These are phyloP conservation scores for Physocladia obscura DNA, from an alignment of 192 early-diverging fungal species.

Conservation along the genomic window DNA sequence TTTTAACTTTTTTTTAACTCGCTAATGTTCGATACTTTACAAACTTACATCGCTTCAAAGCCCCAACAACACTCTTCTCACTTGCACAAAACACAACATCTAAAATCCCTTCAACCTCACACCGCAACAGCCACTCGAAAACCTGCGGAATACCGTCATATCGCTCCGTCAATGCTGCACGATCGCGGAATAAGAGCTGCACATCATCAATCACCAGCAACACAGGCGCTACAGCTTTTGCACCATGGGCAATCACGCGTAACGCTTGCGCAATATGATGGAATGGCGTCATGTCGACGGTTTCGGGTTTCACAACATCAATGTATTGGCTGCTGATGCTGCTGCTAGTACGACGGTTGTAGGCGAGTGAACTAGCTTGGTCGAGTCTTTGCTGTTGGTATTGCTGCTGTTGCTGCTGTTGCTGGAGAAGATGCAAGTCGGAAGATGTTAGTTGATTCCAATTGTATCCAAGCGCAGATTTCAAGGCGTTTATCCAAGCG, in stretches of 20 bases:
- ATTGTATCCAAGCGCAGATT: constrained; percentile 9
- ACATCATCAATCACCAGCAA: constrained; percentile 42
- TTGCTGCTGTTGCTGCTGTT: too few relatives aligned
- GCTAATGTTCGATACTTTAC: too few relatives aligned
- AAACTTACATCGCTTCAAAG: constrained; percentile 24
- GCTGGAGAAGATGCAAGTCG: background rate
- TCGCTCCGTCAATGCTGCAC: constrained; percentile 22
- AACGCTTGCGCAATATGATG: constrained; percentile 32
- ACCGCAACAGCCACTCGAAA: constrained; percentile 39
- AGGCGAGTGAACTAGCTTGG: background rate
- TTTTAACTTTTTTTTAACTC: too few relatives aligned
- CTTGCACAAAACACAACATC: constrained; percentile 39
- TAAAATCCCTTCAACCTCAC: constrained; percentile 34
- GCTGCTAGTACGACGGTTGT: background rate
- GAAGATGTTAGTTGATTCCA: background rate
- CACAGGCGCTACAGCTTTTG: constrained; percentile 6
- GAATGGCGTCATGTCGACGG: constrained; percentile 13
- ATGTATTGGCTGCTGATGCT: background rate
- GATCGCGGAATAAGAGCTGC: constrained; percentile 37
- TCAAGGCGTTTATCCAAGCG: constrained; percentile 16
- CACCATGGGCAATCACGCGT: constrained; percentile 28
- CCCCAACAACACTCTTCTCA: constrained; percentile 32
- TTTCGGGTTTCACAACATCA: background rate
- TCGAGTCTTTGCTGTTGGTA: background rate
- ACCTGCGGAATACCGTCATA: constrained; percentile 36